phyloP scores from a whole-genome alignment of 2,329 filamentous ascomycete species.

The Aphanocladium album region DNA sequence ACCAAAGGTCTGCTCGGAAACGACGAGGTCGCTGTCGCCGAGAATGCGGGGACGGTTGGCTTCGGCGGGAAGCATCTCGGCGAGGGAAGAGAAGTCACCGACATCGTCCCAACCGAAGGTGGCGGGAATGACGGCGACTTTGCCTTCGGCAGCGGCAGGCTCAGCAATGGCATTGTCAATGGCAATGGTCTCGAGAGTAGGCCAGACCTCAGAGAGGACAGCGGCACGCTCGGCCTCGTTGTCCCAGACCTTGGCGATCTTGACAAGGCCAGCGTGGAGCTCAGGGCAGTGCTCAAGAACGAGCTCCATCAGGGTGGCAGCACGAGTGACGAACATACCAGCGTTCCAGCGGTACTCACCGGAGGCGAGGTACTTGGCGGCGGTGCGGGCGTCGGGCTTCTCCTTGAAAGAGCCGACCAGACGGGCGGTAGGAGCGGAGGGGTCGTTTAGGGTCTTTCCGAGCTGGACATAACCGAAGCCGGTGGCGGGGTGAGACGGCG shows the following conservation, averaged over 20 bases:
- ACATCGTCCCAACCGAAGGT: conserved; percentile 25
- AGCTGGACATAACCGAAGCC: conserved; percentile 24
- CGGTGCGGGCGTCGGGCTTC: conserved; percentile 24
- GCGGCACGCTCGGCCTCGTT: conserved; percentile 18
- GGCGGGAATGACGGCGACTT: conserved; percentile 23
- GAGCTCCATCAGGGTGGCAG: conserved; percentile 22
- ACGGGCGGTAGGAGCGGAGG: conserved; percentile 18
- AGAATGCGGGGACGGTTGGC: conserved; percentile 21
- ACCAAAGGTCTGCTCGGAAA: conserved; percentile 22
- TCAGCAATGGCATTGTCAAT: conserved; percentile 25
- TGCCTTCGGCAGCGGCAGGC: conserved; percentile 22
- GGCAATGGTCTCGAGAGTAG: conserved; percentile 21
- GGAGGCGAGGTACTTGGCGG: conserved; percentile 22
- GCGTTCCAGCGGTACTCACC: conserved; percentile 25
- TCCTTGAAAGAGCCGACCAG: conserved; percentile 23
- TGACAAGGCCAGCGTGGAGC: conserved; percentile 18
- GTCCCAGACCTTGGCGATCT: conserved; percentile 22
- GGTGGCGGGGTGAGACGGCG: conserved; percentile 23
- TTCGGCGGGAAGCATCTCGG: conserved; percentile 24
- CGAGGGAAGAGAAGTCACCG: conserved; percentile 23
- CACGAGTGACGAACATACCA: conserved; percentile 24
- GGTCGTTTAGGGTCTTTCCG: conserved; percentile 20
- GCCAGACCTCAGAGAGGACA: conserved; percentile 22
- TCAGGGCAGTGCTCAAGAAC: conserved; percentile 22
- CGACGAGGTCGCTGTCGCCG: conserved; percentile 21